Base-by-base conservation (phyloP, 208 protist species). In the Vickermania ingenoplastis region DNA sequence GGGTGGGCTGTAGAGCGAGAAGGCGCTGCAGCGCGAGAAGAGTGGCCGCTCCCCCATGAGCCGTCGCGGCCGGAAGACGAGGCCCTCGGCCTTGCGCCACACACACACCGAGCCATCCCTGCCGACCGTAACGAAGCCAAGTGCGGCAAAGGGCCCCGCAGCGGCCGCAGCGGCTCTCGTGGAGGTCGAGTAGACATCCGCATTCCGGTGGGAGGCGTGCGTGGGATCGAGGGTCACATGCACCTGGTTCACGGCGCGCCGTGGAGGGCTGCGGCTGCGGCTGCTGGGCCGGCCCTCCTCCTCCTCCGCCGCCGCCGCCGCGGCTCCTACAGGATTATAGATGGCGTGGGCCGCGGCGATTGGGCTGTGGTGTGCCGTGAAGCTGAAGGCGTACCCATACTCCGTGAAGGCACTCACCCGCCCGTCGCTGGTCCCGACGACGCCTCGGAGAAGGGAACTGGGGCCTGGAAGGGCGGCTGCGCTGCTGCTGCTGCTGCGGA, bases 381-480 rank as follows among this genome's bases (percentile, higher is more conserved):
- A 94, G 31, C 78, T 74, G 55, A 86, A 76, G 30, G 76, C 73
- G 64, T 86, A 94, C 31, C 77, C 62, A 13, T 62, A 48, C 52
- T 89, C 83, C 0, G 81, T 84, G 63, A 94, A 90, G 22, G 89
- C 57, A 61, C 71, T 75, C 4, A 94, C 81, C n/a, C 82, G 74
- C 1, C 86, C 86, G 56, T 94, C 77, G 48, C 67, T 81, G 54
- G 59, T 61, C 1, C 86, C 86, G 0, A 94, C 83, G 2, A 89
- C 60, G 14, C 83, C 86, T 14, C 86, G 78, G 22, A 87, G 59
- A 28, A 2, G 21, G 1, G 31, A 22, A 1, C 28, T 17, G 36
- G 36, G 11, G 36, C n/a, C n/a, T n/a, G n/a, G n/a, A n/a, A n/a
- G n/a, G n/a, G n/a, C n/a, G n/a, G n/a, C n/a, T n/a, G n/a, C n/a